Conservation (phyloP, 768 basidiomycete species). For the Amanita inopinata region DNA sequence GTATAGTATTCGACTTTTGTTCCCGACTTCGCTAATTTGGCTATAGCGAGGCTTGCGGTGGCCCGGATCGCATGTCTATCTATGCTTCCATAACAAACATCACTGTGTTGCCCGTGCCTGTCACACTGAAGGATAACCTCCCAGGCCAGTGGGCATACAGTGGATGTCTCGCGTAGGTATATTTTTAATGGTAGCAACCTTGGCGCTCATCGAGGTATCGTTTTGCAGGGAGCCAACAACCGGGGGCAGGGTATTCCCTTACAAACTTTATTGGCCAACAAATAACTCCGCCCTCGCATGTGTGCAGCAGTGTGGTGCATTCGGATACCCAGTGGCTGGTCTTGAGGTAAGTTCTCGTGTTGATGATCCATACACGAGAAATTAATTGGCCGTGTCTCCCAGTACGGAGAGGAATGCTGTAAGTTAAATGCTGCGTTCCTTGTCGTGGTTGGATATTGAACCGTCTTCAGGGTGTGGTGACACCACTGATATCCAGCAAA, state of each 20-base stretch:
- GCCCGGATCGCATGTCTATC: constrained; percentile 60
- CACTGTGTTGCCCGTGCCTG: constrained; percentile 49
- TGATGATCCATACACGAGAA: neutral
- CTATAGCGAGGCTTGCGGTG: constrained; percentile 63
- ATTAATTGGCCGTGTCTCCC: constrained; percentile 6
- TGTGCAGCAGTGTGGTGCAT: constrained; percentile 56
- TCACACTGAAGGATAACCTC: constrained; percentile 41
- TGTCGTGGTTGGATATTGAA: neutral
- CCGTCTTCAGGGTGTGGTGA: constrained; percentile 60
- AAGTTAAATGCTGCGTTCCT: constrained; percentile 18
- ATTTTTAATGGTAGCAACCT: neutral
- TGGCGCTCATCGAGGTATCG: neutral
- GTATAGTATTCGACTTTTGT: constrained; percentile 29
- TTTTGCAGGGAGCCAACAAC: constrained; percentile 41
- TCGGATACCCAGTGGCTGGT: constrained; percentile 64
- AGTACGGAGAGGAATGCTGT: constrained; percentile 71
- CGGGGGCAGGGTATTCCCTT: constrained; percentile 41
- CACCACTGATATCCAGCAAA: constrained; percentile 36
- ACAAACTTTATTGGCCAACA: constrained; percentile 44
- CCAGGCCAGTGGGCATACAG: constrained; percentile 57
- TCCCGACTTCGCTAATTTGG: constrained; percentile 3
- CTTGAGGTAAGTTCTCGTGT: constrained; percentile 32
- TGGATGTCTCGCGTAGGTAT: constrained; percentile 54
- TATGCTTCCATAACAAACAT: constrained; percentile 47
- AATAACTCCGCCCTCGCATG: constrained; percentile 63